Evolutionary conservation across 768 basidiomycete species (phyloP), one percentile per base, ranked within the genome.

Genomic region (Flagelloscypha sp.): DNA sequence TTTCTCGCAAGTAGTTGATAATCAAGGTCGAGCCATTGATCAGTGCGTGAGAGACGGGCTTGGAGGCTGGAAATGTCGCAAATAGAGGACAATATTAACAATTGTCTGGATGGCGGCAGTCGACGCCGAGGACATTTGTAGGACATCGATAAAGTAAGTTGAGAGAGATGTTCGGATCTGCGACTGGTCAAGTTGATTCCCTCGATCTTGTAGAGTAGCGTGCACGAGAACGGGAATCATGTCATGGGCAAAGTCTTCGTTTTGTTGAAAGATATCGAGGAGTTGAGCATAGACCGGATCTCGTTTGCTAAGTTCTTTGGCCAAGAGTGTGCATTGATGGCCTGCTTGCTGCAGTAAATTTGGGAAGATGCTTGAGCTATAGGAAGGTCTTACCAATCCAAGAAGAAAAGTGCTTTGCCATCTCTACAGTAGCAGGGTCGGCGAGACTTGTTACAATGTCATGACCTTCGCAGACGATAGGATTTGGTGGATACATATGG

Each of bases 11-110:
- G 68, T 5, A 88, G 59, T 2, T 71, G 51, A 48, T 71, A 87
- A 44, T 94, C 79, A 27, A 97, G 48, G 23, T 72, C 62, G 8
- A 99, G 67, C 95, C 95, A 98, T 41, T 69, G 71, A 52, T 88
- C 76, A 46, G 72, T 2, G 72, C 68, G 18, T 73, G 49, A 9
- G 59, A 55, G 38, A 65, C 63, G 13, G 43, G 44, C 19, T 38
- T 43, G 50, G 55, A 4, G 70, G 70, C 3, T 48, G 50, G 42
- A 82, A 85, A 46, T 75, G 62, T 6, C 93, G 85, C 17, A 97
- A 70, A 55, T 95, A 81, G 13, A 94, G 66, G 19, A 90, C 63
- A 27, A 79, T 68, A 33, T 82, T 77, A 34, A 97, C 75, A 35
- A 97, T 68, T 10, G 72, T 67, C 35, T 59, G 58, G 33, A 58